Evolutionary conservation across 1,139 yeast genomes (phyloP), one percentile per base, ranked within the genome.

Genomic region (Yamadazyma aaseri): DNA sequence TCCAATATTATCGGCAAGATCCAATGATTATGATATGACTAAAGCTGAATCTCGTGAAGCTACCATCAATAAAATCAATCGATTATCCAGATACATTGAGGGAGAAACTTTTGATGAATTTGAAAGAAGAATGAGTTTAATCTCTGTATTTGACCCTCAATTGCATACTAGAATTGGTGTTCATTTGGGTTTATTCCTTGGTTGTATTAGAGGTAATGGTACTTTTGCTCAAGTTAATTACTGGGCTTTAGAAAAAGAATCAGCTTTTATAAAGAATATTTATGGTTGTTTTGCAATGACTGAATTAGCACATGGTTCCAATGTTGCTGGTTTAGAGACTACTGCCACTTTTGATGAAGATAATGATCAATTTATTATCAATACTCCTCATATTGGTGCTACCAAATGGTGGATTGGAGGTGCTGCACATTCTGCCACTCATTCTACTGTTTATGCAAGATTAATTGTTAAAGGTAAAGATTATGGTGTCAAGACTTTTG

Each of bases 341-440:
- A 84, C 90, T 20, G 96, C 96, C 12, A 81, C 85, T 29, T 89
- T 75, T 57, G 85, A 86, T 55, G 69, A 71, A 33, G 65, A 63
- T 11, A 73, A 73, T 24, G 87, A 86, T 50, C 76, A 79, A 40
- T 86, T 89, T 49, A 59, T 76, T 37, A 79, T 89, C 48, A 79
- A 86, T 57, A 89, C 97, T 17, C 97, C 97, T 6, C 86, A 86
- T 56, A 62, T 85, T 40, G 89, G 92, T 35, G 96, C 96, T 28
- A 86, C 96, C 40, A 89, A 89, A 62, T 89, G 96, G 96, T 89
- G 97, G 97, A 89, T 89, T 52, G 97, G 96, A 34, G 97, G 97
- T 55, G 96, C 96, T 33, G 96, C 96, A 4, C 95, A 86, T 56
- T 81, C 95, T 17, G 86, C 96, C 8, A 86, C 92, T 31, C 96